Evolutionary conservation across 345 rosid species (phyloP), one percentile per base, ranked within the genome.

Genomic region (Citrus hindsii): DNA sequence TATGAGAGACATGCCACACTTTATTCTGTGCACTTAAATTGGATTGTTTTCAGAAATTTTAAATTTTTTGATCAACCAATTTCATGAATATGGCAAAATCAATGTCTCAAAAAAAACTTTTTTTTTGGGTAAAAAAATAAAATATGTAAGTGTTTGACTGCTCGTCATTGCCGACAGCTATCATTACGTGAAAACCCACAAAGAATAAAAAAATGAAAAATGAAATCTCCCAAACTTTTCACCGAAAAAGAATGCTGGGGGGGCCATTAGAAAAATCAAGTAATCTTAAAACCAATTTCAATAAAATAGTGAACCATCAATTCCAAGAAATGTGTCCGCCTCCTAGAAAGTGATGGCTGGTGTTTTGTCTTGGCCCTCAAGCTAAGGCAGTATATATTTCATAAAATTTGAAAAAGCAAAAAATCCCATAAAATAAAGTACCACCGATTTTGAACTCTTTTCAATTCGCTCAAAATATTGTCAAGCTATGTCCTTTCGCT

Each of bases 261-360:
- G 58, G 73, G 3, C n/a, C 56, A 24, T 12, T 38, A 6, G 3
- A 2, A 38, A 38, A 69, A 42, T 42, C 24, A 24, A n/a, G 71
- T 10, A 22, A 6, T 4, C 24, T 22, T 24, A 38, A 40, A 37
- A 37, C 10, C 48, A 18, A 27, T 4, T 13, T 24, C 18, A 73
- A 37, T 59, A 7, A 35, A 60, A 73, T 6, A n/a, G 6, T 0
- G 5, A 61, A 60, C 74, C 56, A 28, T 80, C 83, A 53, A 37
- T 71, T 53, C 76, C 79, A 71, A 30, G 19, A 18, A 33, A 40
- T 3, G 28, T 1, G 24, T 38, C 25, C 63, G 25, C 58, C 30
- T 32, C 58, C 24, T 63, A n/a, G 81, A 81, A 73, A 81, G 21
- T 33, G 84, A 81, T 68, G 60, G 81, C 74, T 62, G 81, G 75